Evolutionary conservation across 2,329 filamentous ascomycete species (phyloP), one percentile per base, ranked within the genome.

Genomic region (Penicillium sp.): DNA sequence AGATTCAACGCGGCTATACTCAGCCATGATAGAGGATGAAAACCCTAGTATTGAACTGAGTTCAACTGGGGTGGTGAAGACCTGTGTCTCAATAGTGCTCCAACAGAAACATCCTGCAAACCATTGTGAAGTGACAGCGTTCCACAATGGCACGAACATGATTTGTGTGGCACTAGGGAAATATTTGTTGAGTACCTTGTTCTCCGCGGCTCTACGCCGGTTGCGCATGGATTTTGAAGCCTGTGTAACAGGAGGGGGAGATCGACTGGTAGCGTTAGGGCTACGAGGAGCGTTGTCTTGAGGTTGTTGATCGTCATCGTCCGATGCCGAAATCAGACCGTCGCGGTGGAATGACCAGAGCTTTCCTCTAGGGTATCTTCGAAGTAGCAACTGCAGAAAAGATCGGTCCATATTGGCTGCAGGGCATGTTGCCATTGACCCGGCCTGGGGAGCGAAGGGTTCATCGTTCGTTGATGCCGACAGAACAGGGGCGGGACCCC

Each of bases 121-220:
- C 75, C 76, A 73, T 55, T 77, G 64, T 36, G 73, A 70, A 16
- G 68, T 71, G 11, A 71, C 72, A 13, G 73, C 70, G 56, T 80
- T 77, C 73, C 76, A 80, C 0, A 80, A 56, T 0, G 77, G 77
- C 5, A 79, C 63, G 49, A 80, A 79, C 3, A 78, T 68, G 4
- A 80, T 64, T 41, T 76, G 76, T 1, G 70, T 65, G 1, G 74
- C 73, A 18, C 67, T 67, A 0, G 76, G 76, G 39, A 80, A 78
- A 46, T 74, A 72, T 16, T 67, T 63, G 22, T 71, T 70, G 8
- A 77, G 61, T 37, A 71, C 57, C 5, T 62, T 58, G 41, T 70
- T 71, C 59, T 76, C 65, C 14, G 63, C 47, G 40, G 65, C 61
- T 55, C 65, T 61, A 58, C 66, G 61, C 39, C 62, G 64, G 46